Percentiles rank a stretch among this genome's conserved stretches.
Conservation (phyloP, 768 basidiomycete species). For the Hericium alpestre region DNA sequence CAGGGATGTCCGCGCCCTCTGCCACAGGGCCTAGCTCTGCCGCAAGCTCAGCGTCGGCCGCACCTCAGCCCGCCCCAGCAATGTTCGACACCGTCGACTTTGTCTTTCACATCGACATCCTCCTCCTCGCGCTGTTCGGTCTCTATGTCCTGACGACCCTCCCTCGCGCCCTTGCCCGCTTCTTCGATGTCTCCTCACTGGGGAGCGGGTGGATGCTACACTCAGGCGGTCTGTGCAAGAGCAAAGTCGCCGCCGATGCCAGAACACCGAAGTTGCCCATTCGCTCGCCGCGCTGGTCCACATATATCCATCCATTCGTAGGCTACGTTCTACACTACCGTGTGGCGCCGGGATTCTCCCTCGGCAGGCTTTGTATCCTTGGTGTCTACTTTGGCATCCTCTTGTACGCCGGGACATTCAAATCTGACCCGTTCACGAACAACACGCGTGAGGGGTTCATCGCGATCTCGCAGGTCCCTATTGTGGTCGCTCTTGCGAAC, state of each 20-base stretch:
- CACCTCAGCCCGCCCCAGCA: background rate
- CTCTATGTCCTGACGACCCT: background rate
- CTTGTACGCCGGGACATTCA: constrained; percentile 25
- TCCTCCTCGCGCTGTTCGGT: background rate
- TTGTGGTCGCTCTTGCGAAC: constrained; percentile 32
- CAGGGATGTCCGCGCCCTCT: background rate
- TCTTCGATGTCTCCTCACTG: background rate
- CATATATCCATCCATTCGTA: constrained; percentile 20
- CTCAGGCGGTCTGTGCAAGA: background rate
- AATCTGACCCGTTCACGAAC: constrained; percentile 25
- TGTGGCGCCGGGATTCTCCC: constrained; percentile 25
- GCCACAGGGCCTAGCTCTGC: background rate
- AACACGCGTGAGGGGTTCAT: constrained; percentile 25
- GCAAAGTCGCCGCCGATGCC: background rate
- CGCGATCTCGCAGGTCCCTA: constrained; percentile 34
- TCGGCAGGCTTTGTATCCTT: constrained; percentile 28
- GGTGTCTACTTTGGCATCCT: constrained; percentile 26
- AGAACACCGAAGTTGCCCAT: background rate
- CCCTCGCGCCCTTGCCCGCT: background rate
- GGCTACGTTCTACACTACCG: constrained; percentile 23
- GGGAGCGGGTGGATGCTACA: background rate
- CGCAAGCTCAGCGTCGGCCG: no score
- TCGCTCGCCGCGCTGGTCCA: constrained; percentile 28
- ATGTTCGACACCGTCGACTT: background rate
- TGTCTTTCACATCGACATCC: background rate